Percentiles rank a stretch among this genome's conserved stretches.
Evolutionary conservation across 164 flowering plant species (phyloP).

Genomic region (Chimonanthus salicifolius): DNA sequence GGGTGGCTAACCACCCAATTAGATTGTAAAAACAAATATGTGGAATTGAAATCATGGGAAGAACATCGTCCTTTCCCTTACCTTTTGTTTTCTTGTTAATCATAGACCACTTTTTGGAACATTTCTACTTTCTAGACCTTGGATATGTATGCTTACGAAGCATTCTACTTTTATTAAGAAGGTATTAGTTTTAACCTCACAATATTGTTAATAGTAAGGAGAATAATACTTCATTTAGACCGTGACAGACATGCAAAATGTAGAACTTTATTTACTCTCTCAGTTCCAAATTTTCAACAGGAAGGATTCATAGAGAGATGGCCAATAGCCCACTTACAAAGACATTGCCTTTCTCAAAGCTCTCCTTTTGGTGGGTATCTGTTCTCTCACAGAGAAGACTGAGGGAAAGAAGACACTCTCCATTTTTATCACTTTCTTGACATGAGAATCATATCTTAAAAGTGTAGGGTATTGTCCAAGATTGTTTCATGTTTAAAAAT

Average conservation of each 20-base stretch:
- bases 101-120: background rate
- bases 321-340: background rate
- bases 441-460: background rate
- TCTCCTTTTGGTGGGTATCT: conserved; percentile 5
- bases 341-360: background rate
- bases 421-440: background rate
- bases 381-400: conserved; percentile 5
- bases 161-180: too few species aligned
- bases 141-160: background rate
- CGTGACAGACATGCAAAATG: too few species aligned
- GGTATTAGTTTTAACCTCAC: background rate
- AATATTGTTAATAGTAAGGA: too few species aligned
- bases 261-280: too few species aligned
- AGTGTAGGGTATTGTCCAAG: background rate
- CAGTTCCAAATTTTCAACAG: too few species aligned
- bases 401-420: background rate
- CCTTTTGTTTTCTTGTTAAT: too few species aligned
- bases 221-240: background rate
- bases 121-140: background rate
- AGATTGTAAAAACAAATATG: background rate
- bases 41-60: background rate
- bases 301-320: background rate
- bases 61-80: too few species aligned
- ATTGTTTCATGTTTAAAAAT: background rate
- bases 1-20: background rate